Evolutionary conservation across 352 stramenopile species (phyloP).

Genomic region (Pythium dissotocum): DNA sequence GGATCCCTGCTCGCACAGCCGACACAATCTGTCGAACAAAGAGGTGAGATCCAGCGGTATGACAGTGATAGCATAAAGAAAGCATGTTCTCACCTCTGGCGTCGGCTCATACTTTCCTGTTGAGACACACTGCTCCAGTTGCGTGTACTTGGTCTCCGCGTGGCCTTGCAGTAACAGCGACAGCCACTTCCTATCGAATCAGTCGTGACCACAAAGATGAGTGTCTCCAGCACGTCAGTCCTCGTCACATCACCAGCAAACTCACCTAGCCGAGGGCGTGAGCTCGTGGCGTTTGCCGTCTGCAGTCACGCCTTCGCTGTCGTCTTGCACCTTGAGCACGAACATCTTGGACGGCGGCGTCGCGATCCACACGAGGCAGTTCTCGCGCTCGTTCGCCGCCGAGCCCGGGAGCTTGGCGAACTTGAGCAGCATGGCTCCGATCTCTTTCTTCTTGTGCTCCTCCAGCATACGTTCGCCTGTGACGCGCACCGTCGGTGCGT

Average conservation of each 20-base stretch:
- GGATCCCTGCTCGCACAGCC: slow-evolving; percentile 70
- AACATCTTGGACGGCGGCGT: slow-evolving; percentile 86
- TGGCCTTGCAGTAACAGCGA: slow-evolving; percentile 70
- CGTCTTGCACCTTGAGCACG: slow-evolving; percentile 74
- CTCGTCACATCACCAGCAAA: neutral
- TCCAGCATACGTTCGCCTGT: slow-evolving; percentile 74
- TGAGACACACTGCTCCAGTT: slow-evolving; percentile 76
- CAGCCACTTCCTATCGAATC: slow-evolving; percentile 57
- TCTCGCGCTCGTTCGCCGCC: slow-evolving; percentile 47
- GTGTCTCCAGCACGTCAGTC: neutral
- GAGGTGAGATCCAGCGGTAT: neutral
- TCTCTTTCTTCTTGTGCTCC: slow-evolving; percentile 65
- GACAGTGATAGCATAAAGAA: neutral
- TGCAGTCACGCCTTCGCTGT: slow-evolving; percentile 40
- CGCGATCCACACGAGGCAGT: slow-evolving; percentile 79
- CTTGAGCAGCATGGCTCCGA: slow-evolving; percentile 52
- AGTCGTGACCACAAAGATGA: neutral
- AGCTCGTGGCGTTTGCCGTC: slow-evolving; percentile 44
- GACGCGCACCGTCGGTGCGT: slow-evolving; percentile 76
- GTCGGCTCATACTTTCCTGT: slow-evolving; percentile 59
- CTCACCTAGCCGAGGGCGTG: slow-evolving; percentile 55
- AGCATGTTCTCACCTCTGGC: slow-evolving; percentile 44
- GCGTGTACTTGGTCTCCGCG: slow-evolving; percentile 81
- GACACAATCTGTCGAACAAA: slow-evolving; percentile 54
- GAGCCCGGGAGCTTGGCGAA: slow-evolving; percentile 57